These are phyloP conservation scores for Ganoderma boninense DNA, from an alignment of 1,284 basidiomycete species.

Conservation along the genomic window DNA sequence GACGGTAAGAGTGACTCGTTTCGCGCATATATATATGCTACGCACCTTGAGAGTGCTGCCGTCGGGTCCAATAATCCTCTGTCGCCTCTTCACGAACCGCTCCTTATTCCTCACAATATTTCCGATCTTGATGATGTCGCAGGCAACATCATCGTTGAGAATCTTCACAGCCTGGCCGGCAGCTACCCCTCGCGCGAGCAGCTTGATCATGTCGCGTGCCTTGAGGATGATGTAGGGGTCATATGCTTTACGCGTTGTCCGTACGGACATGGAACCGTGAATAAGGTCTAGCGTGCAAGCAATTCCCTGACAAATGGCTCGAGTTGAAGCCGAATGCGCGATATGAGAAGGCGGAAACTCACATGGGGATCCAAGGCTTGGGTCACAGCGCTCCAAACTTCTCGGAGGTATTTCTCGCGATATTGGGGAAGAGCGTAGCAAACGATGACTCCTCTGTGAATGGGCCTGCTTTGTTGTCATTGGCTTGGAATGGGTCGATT, in stretches of 20 bases:
- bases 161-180: conserved; percentile 89
- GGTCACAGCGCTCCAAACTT: conserved; percentile 96
- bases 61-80: conserved; percentile 96
- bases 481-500: conserved; percentile 78
- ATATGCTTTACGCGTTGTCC: conserved; percentile 96
- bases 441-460: conserved; percentile 98
- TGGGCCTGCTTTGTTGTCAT: conserved; percentile 83
- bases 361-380: conserved; percentile 86
- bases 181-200: conserved; percentile 92
- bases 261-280: conserved; percentile 97
- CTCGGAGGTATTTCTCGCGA: conserved; percentile 94
- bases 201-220: conserved; percentile 95
- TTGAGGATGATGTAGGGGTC: conserved; percentile 98
- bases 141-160: conserved; percentile 89
- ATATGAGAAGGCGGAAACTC: conserved; percentile 32
- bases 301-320: conserved; percentile 67
- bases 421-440: conserved; percentile 98
- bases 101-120: conserved; percentile 96
- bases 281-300: conserved; percentile 95
- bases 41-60: conserved; percentile 92
- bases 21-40: neutral
- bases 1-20: conserved; percentile 4
- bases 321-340: neutral
- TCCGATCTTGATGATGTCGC: conserved; percentile 99
- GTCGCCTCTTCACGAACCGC: conserved; percentile 94